phyloP scores from a whole-genome alignment of 441 rosid genomes.

The Rhodomyrtus psidioides region DNA sequence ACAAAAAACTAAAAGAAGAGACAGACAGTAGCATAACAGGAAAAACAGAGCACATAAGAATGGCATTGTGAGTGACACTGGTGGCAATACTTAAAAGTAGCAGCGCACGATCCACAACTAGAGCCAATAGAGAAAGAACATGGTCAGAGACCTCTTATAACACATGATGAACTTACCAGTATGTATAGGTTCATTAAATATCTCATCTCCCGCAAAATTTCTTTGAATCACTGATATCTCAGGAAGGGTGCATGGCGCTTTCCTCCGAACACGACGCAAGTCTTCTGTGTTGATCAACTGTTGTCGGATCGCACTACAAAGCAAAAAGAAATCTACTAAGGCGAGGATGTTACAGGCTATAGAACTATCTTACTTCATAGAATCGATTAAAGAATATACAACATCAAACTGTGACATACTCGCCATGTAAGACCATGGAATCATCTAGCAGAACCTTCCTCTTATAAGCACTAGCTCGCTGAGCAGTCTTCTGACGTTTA shows the following conservation, averaged over 20 bases:
- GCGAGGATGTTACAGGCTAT: not conserved
- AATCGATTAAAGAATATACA: not conserved
- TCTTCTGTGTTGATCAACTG: conserved; percentile 86
- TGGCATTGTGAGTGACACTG: not conserved
- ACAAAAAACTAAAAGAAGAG: not conserved
- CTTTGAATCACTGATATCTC: conserved; percentile 85
- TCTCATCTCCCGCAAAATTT: conserved; percentile 65
- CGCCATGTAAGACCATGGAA: conserved; percentile 95
- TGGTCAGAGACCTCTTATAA: not conserved
- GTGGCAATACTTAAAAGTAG: not conserved
- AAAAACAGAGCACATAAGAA: not conserved
- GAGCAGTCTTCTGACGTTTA: conserved; percentile 55
- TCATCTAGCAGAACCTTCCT: conserved; percentile 97
- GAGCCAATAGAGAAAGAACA: not conserved
- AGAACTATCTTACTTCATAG: not conserved
- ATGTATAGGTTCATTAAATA: conserved; percentile 53
- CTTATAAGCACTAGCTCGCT: conserved; percentile 57
- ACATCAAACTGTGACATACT: conserved; percentile 52
- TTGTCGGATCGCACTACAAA: conserved; percentile 73
- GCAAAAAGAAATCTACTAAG: conserved; percentile 6
- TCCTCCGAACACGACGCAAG: conserved; percentile 88
- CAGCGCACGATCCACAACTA: not conserved
- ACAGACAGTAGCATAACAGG: not conserved
- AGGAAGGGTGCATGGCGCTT: conserved; percentile 90
- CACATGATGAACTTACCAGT: conserved; percentile 52